These are phyloP conservation scores for Talaromyces amestolkiae DNA, from an alignment of 2,329 filamentous ascomycete species.

Conservation along the genomic window DNA sequence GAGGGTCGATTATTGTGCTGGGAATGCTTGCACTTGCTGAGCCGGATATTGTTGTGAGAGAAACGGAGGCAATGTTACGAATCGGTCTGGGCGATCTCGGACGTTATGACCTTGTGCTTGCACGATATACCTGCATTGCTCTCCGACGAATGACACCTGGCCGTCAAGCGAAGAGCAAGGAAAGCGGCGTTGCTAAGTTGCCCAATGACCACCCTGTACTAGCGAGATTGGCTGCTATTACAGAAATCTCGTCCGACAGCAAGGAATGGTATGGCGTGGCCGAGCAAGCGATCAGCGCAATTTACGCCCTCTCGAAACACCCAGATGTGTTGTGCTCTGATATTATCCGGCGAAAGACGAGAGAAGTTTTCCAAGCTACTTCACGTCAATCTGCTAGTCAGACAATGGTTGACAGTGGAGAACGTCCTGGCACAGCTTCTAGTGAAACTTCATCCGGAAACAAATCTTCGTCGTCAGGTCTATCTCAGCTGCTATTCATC, in stretches of 20 bases:
- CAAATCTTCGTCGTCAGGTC: constrained; percentile 65
- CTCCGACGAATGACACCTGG: constrained; percentile 87
- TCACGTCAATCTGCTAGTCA: constrained; percentile 29
- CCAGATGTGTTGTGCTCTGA: constrained; percentile 91
- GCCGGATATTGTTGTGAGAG: constrained; percentile 86
- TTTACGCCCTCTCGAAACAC: constrained; percentile 90
- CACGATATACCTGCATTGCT: constrained; percentile 94
- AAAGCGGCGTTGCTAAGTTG: constrained; percentile 65
- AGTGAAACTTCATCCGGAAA: constrained; percentile 50
- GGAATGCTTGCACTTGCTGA: constrained; percentile 94
- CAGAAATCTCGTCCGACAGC: constrained; percentile 80
- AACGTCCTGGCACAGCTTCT: constrained; percentile 35
- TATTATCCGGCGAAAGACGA: constrained; percentile 82
- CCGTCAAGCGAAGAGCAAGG: constrained; percentile 72
- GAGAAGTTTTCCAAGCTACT: constrained; percentile 66
- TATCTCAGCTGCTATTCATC: constrained; percentile 91
- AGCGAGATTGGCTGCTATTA: constrained; percentile 74
- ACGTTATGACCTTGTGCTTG: constrained; percentile 77
- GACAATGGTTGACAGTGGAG: constrained; percentile 31
- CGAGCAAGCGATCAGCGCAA: constrained; percentile 92
- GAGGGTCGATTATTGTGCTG: constrained; percentile 91
- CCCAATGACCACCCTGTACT: constrained; percentile 91
- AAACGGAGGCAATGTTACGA: constrained; percentile 90
- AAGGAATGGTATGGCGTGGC: constrained; percentile 95
- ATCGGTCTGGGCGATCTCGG: constrained; percentile 83